Evolutionary conservation across 73 alveolate species (phyloP).

Genomic region (Effrenium voratum): DNA sequence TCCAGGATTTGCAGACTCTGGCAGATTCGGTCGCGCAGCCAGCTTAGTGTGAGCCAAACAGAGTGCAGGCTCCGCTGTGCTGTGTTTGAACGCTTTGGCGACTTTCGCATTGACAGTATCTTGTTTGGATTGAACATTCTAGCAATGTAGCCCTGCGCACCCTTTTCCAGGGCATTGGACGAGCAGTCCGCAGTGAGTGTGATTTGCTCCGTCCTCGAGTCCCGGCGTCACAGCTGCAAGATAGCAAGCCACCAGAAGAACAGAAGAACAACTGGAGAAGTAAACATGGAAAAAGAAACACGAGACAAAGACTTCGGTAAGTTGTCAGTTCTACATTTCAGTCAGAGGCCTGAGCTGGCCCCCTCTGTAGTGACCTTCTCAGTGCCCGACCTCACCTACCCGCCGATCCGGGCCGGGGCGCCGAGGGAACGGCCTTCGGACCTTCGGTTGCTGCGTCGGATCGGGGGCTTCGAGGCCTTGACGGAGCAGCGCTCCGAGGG

Average conservation of each 20-base stretch:
- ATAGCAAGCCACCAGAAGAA: no score
- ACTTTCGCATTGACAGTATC: background rate
- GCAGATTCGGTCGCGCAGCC: constrained; percentile 21
- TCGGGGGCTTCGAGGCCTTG: background rate
- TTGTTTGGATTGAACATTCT: background rate
- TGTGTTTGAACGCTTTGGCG: background rate
- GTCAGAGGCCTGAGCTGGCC: constrained; percentile 76
- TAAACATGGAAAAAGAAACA: no score
- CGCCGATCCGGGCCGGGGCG: constrained; percentile 69
- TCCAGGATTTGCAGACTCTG: constrained; percentile 12
- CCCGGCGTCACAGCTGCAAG: constrained; percentile 24
- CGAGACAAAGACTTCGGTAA: no score
- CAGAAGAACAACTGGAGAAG: no score
- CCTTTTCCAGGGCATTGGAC: constrained; percentile 44
- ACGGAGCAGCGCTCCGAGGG: constrained; percentile 76
- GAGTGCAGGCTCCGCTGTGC: background rate
- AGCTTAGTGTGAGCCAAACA: background rate
- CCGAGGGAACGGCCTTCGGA: background rate
- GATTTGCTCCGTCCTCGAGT: constrained; percentile 83
- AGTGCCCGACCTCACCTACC: constrained; percentile 80
- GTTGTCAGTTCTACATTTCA: no score
- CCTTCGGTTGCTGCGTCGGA: background rate
- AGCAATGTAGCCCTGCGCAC: background rate
- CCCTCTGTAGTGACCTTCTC: constrained; percentile 88
- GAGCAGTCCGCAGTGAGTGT: constrained; percentile 94